phyloP scores from a whole-genome alignment of 768 basidiomycete species.

The Lentinus tigrinus region DNA sequence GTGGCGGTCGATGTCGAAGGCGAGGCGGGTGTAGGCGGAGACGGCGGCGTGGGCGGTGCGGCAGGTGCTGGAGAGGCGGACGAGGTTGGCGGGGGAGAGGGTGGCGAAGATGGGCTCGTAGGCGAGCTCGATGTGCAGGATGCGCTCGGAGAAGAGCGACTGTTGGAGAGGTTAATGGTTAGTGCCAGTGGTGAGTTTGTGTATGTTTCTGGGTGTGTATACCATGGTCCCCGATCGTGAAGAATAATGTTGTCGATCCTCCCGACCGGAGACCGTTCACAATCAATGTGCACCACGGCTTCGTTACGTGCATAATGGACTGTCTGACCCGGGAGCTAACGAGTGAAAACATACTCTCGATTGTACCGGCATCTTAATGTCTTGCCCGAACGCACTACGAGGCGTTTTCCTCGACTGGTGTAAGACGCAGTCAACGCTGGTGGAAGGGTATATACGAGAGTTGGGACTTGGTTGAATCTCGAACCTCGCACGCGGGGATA shows the following conservation, averaged over 20 bases:
- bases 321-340: no score
- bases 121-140: conserved; percentile 13
- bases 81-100: conserved; percentile 13
- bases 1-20: conserved; percentile 36
- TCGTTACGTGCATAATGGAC: no score
- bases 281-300: no score
- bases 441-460: no score
- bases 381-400: no score
- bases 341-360: not conserved
- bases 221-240: no score
- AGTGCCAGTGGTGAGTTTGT: not conserved
- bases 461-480: no score
- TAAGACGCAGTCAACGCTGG: no score
- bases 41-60: conserved; percentile 16
- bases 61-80: conserved; percentile 15
- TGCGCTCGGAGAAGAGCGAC: conserved; percentile 8
- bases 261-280: no score
- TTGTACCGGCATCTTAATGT: not conserved
- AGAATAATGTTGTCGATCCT: no score
- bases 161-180: not conserved
- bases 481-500: no score
- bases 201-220: not conserved
- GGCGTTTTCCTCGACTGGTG: no score
- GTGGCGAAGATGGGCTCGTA: conserved; percentile 14
- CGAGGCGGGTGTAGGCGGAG: conserved; percentile 24